Evolutionary conservation across 1,284 basidiomycete genomes (phyloP).

Genomic region (Kalmanozyma brasiliensis): DNA sequence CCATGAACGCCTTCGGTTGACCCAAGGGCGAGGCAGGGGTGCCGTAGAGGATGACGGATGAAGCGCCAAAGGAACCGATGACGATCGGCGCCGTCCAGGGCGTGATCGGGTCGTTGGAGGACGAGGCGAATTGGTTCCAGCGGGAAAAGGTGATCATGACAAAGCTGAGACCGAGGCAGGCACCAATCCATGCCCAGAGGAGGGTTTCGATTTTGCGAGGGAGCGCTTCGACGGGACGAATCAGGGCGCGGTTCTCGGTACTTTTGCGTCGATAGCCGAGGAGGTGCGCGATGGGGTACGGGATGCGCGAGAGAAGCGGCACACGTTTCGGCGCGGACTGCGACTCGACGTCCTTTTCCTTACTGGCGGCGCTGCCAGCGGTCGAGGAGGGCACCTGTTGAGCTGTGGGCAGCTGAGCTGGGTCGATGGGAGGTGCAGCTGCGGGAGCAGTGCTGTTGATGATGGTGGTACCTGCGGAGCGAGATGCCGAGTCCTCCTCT

Average conservation of each 20-base stretch:
- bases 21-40: conserved; percentile 47
- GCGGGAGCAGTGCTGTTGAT: conserved; percentile 2
- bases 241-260: conserved; percentile 27
- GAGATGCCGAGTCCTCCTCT: conserved; percentile 13
- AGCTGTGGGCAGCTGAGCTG: background rate
- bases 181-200: conserved; percentile 54
- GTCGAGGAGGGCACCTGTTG: background rate
- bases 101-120: conserved; percentile 37
- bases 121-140: conserved; percentile 40
- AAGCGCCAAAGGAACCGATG: conserved; percentile 56
- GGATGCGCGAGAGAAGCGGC: conserved; percentile 42
- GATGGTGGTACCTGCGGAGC: conserved; percentile 15
- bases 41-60: conserved; percentile 53
- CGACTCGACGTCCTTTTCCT: conserved; percentile 33
- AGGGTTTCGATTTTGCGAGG: conserved; percentile 48
- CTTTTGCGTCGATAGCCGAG: conserved; percentile 35
- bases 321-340: conserved; percentile 22
- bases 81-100: conserved; percentile 49
- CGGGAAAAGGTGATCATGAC: conserved; percentile 52
- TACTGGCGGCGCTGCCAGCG: background rate
- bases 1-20: conserved; percentile 48
- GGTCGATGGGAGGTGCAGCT: conserved; percentile 11
- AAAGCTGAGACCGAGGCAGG: conserved; percentile 41
- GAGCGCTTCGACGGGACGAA: conserved; percentile 35
- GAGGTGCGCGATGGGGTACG: conserved; percentile 46